A percentile compares a stretch with the other conserved stretches of the same genome.
Evolutionary conservation across 495 filamentous ascomycete genomes (phyloP).

Genomic region (Trichocladium antarcticum): DNA sequence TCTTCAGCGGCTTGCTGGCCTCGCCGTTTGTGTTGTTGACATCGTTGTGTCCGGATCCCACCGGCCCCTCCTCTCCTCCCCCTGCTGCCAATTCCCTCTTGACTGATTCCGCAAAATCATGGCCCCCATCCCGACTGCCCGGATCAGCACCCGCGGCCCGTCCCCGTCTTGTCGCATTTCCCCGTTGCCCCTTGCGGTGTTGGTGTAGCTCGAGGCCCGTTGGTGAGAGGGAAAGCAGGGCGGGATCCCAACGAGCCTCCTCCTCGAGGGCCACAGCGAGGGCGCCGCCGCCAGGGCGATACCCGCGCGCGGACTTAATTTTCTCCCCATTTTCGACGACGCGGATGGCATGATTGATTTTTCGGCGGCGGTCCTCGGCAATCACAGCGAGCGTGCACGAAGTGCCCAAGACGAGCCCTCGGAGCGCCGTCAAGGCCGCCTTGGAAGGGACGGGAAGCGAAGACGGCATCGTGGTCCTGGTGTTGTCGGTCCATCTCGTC

Average conservation of each 20-base stretch:
- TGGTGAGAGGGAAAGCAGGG: slow-evolving; percentile 6
- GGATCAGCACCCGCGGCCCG: not conserved
- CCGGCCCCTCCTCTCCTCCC: too few relatives aligned
- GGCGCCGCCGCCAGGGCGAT: slow-evolving; percentile 25
- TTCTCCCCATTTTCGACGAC: slow-evolving; percentile 39
- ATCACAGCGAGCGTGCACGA: slow-evolving; percentile 44
- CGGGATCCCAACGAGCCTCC: slow-evolving; percentile 13
- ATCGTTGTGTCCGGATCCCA: not conserved
- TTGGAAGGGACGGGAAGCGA: slow-evolving; percentile 43
- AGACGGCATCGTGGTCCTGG: slow-evolving; percentile 27
- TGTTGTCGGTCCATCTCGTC: slow-evolving; percentile 19
- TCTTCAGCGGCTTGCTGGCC: not conserved
- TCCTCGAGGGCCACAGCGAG: slow-evolving; percentile 44
- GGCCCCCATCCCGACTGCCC: not conserved
- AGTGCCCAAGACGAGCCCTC: slow-evolving; percentile 41
- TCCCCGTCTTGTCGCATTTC: not conserved
- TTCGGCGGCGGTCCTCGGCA: slow-evolving; percentile 43
- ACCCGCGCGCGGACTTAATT: slow-evolving; percentile 33
- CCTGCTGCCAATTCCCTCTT: not conserved
- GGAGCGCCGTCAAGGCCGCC: slow-evolving; percentile 42
- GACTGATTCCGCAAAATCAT: not conserved
- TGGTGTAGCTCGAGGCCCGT: not conserved
- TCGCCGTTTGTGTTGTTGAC: not conserved
- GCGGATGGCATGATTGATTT: slow-evolving; percentile 35
- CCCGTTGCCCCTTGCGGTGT: not conserved